A percentile compares a stretch with the other conserved stretches of the same genome.
Evolutionary conservation across 768 basidiomycete genomes (phyloP).

Genomic region (Russula virescens): DNA sequence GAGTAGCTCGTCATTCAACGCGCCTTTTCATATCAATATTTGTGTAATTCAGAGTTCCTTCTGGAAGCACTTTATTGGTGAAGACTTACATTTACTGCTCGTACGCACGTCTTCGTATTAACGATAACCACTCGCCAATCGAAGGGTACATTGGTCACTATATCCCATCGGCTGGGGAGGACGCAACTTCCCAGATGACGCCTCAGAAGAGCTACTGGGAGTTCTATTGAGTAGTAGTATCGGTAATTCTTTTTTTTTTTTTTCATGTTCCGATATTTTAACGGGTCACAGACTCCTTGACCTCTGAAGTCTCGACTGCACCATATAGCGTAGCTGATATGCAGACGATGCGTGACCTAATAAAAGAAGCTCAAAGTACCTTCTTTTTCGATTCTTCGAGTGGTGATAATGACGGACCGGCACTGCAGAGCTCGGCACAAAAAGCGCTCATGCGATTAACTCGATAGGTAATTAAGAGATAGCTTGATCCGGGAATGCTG

Average conservation of each 20-base stretch:
- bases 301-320: slow-evolving; percentile 9
- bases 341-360: slow-evolving; percentile 4
- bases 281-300: slow-evolving; percentile 2
- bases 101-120: not conserved
- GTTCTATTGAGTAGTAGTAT: slow-evolving; percentile 6
- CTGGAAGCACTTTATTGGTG: slow-evolving; percentile 15
- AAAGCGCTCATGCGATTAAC: not conserved
- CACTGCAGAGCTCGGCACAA: not conserved
- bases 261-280: not conserved
- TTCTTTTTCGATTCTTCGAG: not conserved
- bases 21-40: not conserved
- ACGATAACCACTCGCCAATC: not conserved
- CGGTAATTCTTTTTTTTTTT: not conserved
- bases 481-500: not conserved
- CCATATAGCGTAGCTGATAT: slow-evolving; percentile 8
- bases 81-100: not conserved
- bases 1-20: not conserved
- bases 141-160: slow-evolving; percentile 18
- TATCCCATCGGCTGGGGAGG: slow-evolving; percentile 3
- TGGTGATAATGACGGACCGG: not conserved
- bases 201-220: not conserved
- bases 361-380: slow-evolving; percentile 2
- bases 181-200: not conserved
- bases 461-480: slow-evolving; percentile 8
- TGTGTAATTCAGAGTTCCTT: not conserved